Evolutionary conservation across 495 filamentous ascomycete species (phyloP), one percentile per base, ranked within the genome.

Genomic region (Penicillium desertorum): DNA sequence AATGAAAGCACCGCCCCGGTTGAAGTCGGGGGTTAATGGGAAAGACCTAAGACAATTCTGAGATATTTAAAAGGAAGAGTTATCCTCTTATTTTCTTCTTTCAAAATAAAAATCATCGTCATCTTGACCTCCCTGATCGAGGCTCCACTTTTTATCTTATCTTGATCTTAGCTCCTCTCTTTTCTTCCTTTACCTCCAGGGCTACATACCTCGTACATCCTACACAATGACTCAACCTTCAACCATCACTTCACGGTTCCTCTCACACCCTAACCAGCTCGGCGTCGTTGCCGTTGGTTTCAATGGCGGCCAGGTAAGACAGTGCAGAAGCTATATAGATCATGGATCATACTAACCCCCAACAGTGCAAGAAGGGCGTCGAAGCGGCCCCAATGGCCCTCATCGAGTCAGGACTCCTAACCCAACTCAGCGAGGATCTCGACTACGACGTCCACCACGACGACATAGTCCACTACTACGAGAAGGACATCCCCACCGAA

Each of bases 221-320:
- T 34, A 47, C 66, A 70, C 52, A 62, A 86, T 87, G 84, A 84
- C 83, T 34, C 76, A 78, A 59, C 90, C 91, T 17, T 85, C 90
- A 3, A 89, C 88, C 49, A 82, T 96, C 61, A 64, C 80, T 55
- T 86, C 90, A 64, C 90, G 88, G 62, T 98, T 96, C 77, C 88
- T 98, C 58, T 75, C 86, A 59, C 77, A 85, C 59, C 80, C 83
- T 49, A 78, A 87, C 68, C 85, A 97, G 61, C 82, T 98, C 53
- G 94, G 94, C 55, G 81, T 98, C 49, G 90, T 98, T 39, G 92
- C 93, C 27, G 94, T 98, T 19, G 93, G 93, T 57, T 98, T 98
- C 81, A 96, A 92, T 54, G 94, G 95, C 63, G 94, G 94, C 50
- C 94, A 98, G 83, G 92, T 93, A 83, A 62, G 77, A 62, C 45